A percentile compares a stretch with the other conserved stretches of the same genome.
Evolutionary conservation across 2,329 filamentous ascomycete species (phyloP).

Genomic region (Paraconiothyrium brasiliense): DNA sequence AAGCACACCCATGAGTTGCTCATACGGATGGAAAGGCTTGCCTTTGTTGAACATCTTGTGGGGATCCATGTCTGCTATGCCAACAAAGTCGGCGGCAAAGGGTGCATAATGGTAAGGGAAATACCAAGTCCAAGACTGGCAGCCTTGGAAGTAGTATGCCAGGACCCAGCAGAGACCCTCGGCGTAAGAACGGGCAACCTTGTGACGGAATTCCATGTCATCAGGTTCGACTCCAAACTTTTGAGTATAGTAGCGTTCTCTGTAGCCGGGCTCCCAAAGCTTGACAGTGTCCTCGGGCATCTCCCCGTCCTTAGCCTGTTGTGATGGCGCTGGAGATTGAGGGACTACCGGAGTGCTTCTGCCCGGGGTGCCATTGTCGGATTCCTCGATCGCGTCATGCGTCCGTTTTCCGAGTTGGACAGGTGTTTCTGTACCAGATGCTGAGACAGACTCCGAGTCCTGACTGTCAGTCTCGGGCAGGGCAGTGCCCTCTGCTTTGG

Average conservation of each 20-base stretch:
- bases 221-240: constrained; percentile 88
- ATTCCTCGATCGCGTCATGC: constrained; percentile 72
- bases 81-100: constrained; percentile 93
- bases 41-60: constrained; percentile 82
- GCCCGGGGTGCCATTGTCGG: constrained; percentile 67
- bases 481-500: constrained; percentile 44
- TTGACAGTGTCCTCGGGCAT: constrained; percentile 81
- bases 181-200: constrained; percentile 90
- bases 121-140: constrained; percentile 99
- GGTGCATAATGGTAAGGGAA: constrained; percentile 99
- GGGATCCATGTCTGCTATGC: constrained; percentile 76
- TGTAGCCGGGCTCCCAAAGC: constrained; percentile 95
- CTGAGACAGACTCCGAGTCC: constrained; percentile 32
- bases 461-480: constrained; percentile 37
- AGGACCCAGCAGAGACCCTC: constrained; percentile 96
- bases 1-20: constrained; percentile 97
- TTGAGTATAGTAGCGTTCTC: constrained; percentile 94
- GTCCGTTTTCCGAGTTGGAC: constrained; percentile 79
- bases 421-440: constrained; percentile 48
- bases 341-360: constrained; percentile 64
- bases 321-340: constrained; percentile 57
- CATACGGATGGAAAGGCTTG: constrained; percentile 86
- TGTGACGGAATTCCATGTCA: constrained; percentile 85
- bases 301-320: constrained; percentile 60
- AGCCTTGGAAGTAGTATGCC: constrained; percentile 97